These are phyloP conservation scores for Parachaetomium inaequale DNA, from an alignment of 495 filamentous ascomycete genomes.

Conservation along the genomic window DNA sequence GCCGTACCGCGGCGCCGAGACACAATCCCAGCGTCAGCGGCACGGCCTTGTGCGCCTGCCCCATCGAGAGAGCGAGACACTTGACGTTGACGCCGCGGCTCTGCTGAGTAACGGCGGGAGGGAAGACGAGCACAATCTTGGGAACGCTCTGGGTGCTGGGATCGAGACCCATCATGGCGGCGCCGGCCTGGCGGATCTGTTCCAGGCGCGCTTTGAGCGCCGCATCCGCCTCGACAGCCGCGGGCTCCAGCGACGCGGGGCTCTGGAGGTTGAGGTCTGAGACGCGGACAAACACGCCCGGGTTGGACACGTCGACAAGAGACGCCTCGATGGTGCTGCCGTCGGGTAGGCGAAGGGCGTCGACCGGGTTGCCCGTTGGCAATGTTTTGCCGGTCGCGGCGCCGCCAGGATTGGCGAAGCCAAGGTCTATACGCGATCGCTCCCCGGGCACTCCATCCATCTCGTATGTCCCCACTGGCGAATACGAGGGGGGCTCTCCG, in stretches of 20 bases:
- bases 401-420: constrained; percentile 64
- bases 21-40: constrained; percentile 61
- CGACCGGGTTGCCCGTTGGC: constrained; percentile 58
- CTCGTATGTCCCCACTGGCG: constrained; percentile 51
- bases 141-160: constrained; percentile 57
- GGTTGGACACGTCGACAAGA: constrained; percentile 61
- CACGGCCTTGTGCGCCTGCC: constrained; percentile 62
- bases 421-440: constrained; percentile 53
- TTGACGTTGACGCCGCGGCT: constrained; percentile 40
- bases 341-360: constrained; percentile 51
- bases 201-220: constrained; percentile 53
- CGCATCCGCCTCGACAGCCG: constrained; percentile 48
- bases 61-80: constrained; percentile 48
- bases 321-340: constrained; percentile 50
- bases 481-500: constrained; percentile 43
- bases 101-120: constrained; percentile 23
- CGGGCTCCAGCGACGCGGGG: constrained; percentile 48
- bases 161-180: constrained; percentile 60
- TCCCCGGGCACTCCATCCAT: constrained; percentile 67
- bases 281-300: constrained; percentile 60
- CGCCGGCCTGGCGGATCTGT: constrained; percentile 57
- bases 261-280: constrained; percentile 46
- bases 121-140: constrained; percentile 62
- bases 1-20: constrained; percentile 54
- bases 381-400: constrained; percentile 63